Conservation (phyloP, 108 stramenopile species). For the Cyclotella atomus region DNA sequence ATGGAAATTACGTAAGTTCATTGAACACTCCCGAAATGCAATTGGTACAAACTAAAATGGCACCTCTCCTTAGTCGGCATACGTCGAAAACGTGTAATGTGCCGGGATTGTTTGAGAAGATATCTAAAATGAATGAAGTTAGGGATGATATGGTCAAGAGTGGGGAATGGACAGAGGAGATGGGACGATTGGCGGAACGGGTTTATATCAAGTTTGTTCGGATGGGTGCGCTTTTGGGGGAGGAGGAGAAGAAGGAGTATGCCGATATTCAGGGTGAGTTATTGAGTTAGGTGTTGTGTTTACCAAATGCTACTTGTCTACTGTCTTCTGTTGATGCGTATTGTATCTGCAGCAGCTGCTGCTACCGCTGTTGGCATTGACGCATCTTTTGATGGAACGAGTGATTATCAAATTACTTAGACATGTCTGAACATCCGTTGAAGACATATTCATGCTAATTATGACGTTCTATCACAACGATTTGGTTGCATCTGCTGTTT, state of each 20-base stretch:
- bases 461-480: neutral
- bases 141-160: conserved; percentile 35
- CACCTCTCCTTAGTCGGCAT: conserved; percentile 63
- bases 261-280: conserved; percentile 59
- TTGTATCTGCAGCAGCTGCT: no score
- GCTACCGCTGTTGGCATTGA: neutral
- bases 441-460: conserved; percentile 4
- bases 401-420: conserved; percentile 1
- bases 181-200: conserved; percentile 71
- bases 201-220: conserved; percentile 71
- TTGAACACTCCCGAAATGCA: conserved; percentile 63
- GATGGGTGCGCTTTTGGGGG: conserved; percentile 63
- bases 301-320: no score
- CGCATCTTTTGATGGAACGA: neutral
- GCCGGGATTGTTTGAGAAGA: conserved; percentile 75
- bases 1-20: conserved; percentile 52
- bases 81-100: conserved; percentile 45
- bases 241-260: conserved; percentile 58
- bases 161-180: conserved; percentile 54
- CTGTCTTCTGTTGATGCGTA: no score
- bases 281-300: neutral
- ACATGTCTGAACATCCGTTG: neutral
- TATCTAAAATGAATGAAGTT: conserved; percentile 49
- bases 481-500: no score
- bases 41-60: conserved; percentile 63